phyloP scores from a whole-genome alignment of 345 rosid genomes.

The Rhodomyrtus tomentosa region DNA sequence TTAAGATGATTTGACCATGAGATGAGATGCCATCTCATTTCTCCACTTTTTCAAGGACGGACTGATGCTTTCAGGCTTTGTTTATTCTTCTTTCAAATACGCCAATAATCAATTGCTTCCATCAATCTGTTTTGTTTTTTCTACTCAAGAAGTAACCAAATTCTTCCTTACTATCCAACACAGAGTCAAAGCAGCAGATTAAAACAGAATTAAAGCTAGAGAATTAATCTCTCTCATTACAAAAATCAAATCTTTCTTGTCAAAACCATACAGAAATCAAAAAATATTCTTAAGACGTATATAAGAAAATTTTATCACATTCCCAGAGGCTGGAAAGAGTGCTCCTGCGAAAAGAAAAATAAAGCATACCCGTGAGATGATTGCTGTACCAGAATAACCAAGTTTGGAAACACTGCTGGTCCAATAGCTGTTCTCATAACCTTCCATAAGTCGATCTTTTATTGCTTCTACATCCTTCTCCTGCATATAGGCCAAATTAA shows the following conservation, averaged over 20 bases:
- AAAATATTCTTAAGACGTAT: neutral
- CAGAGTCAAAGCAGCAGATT: neutral
- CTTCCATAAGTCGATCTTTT: conserved; percentile 47
- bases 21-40: neutral
- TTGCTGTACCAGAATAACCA: conserved; percentile 95
- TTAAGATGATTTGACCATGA: neutral
- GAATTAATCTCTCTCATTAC: neutral
- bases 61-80: neutral
- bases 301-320: neutral
- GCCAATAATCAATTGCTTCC: neutral
- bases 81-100: neutral
- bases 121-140: neutral
- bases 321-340: neutral
- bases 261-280: neutral
- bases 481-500: conserved; percentile 16
- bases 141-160: neutral
- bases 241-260: neutral
- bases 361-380: conserved; percentile 72
- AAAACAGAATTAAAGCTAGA: neutral
- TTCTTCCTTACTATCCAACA: neutral
- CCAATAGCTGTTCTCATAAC: conserved; percentile 84
- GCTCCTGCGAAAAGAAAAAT: neutral
- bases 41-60: neutral
- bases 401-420: conserved; percentile 80
- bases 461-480: conserved; percentile 79